A percentile compares a stretch with the other conserved stretches of the same genome.
These are phyloP conservation scores for Celoporthe dispersa DNA, from an alignment of 2,329 filamentous ascomycete genomes.

Conservation along the genomic window DNA sequence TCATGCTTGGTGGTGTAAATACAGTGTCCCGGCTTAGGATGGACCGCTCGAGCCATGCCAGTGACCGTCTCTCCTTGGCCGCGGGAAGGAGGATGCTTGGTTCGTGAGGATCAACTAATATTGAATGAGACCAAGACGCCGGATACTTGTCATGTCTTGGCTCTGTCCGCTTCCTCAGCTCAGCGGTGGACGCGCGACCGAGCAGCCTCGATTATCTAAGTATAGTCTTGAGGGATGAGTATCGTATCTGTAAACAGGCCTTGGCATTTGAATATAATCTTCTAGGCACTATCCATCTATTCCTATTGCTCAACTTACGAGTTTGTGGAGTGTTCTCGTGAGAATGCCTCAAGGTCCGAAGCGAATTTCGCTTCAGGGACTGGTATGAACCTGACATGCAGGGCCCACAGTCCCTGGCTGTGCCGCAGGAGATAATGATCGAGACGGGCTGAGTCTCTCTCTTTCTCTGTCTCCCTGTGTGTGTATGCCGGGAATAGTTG, in stretches of 20 bases:
- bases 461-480: not conserved
- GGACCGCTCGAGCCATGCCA: not conserved
- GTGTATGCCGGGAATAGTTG: not conserved
- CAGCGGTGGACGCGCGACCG: not conserved
- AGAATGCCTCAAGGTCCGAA: not conserved
- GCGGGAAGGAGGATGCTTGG: not conserved
- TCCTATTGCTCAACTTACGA: not conserved
- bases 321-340: not conserved
- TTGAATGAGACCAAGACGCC: not conserved
- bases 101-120: not conserved
- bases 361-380: slow-evolving; percentile 4
- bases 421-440: not conserved
- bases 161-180: not conserved
- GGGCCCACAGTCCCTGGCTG: not conserved
- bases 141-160: not conserved
- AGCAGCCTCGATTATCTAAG: not conserved
- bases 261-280: not conserved
- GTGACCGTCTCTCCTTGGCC: not conserved
- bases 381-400: not conserved
- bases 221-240: not conserved
- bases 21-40: not conserved
- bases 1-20: not conserved
- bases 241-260: no score
- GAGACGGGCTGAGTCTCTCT: no score
- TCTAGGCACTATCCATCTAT: not conserved